A percentile compares a stretch with the other conserved stretches of the same genome.
phyloP scores from a whole-genome alignment of 2,329 filamentous ascomycete species.

The Pseudogymnoascus sp. region DNA sequence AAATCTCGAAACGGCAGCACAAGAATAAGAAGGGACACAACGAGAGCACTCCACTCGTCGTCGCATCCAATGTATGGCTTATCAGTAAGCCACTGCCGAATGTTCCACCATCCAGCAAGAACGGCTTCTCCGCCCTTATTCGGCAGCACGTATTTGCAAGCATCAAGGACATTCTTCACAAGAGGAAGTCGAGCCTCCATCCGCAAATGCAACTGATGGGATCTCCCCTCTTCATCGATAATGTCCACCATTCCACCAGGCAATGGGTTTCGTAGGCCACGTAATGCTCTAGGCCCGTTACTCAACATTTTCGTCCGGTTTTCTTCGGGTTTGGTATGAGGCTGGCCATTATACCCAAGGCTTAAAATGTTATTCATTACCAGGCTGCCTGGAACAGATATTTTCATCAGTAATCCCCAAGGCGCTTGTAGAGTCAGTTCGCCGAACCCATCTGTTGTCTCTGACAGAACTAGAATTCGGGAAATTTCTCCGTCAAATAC shows the following conservation, averaged over 20 bases:
- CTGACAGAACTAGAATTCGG: constrained; percentile 61
- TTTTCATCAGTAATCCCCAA: constrained; percentile 61
- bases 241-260: constrained; percentile 56
- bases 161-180: constrained; percentile 50
- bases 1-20: constrained; percentile 49
- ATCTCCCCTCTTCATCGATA: constrained; percentile 49
- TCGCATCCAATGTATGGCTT: constrained; percentile 40
- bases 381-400: constrained; percentile 51
- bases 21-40: constrained; percentile 54
- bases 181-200: constrained; percentile 57
- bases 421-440: constrained; percentile 66
- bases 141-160: constrained; percentile 56
- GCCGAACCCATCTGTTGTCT: constrained; percentile 52
- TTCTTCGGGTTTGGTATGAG: constrained; percentile 44
- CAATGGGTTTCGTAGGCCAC: constrained; percentile 48
- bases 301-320: constrained; percentile 37
- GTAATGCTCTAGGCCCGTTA: constrained; percentile 29
- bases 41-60: constrained; percentile 60
- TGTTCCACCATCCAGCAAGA: constrained; percentile 64
- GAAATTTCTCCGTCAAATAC: constrained; percentile 58
- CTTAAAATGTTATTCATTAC: constrained; percentile 50
- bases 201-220: constrained; percentile 59
- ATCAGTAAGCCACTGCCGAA: constrained; percentile 56
- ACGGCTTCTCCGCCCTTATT: constrained; percentile 50
- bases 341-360: constrained; percentile 41